Evolutionary conservation across 345 rosid species (phyloP), one percentile per base, ranked within the genome.

Genomic region (Salix exigua): DNA sequence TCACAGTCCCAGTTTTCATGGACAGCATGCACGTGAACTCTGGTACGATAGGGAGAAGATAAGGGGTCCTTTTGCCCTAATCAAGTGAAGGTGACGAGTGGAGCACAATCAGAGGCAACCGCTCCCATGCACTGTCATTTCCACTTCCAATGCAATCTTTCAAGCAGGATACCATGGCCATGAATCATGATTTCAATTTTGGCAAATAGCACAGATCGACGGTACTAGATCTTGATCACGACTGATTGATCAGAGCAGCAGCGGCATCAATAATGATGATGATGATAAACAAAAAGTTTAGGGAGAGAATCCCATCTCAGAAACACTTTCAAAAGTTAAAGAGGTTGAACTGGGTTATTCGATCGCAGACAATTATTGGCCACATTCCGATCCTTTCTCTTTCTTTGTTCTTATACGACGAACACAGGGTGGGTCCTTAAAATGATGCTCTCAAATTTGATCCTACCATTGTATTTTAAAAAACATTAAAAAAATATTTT

Each of bases 111-210:
- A 21, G 28, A 38, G 28, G 30, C 70, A n/a, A n/a, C n/a, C n/a
- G n/a, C n/a, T n/a, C n/a, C n/a, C 53, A 38, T 68, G 71, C 2
- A 5, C 51, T 23, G 71, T 38, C 48, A 40, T 26, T 12, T 33
- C 26, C 6, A 31, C 37, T 65, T 68, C 16, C 12, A 51, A 74
- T 71, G 55, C 73, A 71, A 70, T 75, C 82, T 58, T 75, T 68
- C 40, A 16, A 25, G 51, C 66, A 68, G 74, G 23, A 11, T 55
- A 8, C 61, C 4, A 25, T 8, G 44, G 6, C 50, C 50, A 14
- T 13, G 5, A 4, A 46, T 46, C 4, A 13, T 13, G 50, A 46
- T 46, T 46, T 46, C 50, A 46, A 11, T 46, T 46, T 46, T 23
- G 63, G 63, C 63, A 58, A 23, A 25, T n/a, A 58, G 62, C 2